Conservation (phyloP, 2,329 filamentous ascomycete species). For the Nannizzia gypsea region DNA sequence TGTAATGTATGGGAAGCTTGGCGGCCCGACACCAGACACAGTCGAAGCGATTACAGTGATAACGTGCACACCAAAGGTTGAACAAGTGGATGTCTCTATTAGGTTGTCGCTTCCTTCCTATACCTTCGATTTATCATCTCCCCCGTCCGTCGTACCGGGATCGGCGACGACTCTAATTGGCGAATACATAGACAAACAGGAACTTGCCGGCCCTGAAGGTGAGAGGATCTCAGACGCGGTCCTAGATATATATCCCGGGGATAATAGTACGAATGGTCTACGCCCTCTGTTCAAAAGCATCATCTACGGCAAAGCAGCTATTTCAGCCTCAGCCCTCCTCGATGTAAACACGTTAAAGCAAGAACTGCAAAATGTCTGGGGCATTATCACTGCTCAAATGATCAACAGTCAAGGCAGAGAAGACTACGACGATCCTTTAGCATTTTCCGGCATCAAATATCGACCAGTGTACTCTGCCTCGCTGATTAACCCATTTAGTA, state of each 20-base stretch:
- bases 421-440: not conserved
- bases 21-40: too few relatives aligned
- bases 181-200: not conserved
- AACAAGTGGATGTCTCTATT: slow-evolving; percentile 2
- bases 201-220: not conserved
- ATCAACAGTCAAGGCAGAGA: not conserved
- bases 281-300: too few relatives aligned
- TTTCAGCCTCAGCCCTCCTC: not conserved
- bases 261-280: not conserved
- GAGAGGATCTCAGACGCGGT: too few relatives aligned
- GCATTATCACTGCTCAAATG: not conserved
- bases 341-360: not conserved
- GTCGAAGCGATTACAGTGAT: not conserved
- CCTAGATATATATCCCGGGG: too few relatives aligned
- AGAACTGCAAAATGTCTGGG: not conserved
- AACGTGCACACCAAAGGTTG: not conserved
- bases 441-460: not conserved
- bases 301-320: not conserved
- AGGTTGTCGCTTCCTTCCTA: not conserved
- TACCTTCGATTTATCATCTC: not conserved
- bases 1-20: too few relatives aligned
- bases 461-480: not conserved
- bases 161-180: not conserved
- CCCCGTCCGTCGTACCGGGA: slow-evolving; percentile 1
- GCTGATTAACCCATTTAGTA: not conserved